A percentile compares a stretch with the other conserved stretches of the same genome.
These are phyloP conservation scores for Boletus rufocinnamomeus DNA, from an alignment of 768 basidiomycete species.

Conservation along the genomic window DNA sequence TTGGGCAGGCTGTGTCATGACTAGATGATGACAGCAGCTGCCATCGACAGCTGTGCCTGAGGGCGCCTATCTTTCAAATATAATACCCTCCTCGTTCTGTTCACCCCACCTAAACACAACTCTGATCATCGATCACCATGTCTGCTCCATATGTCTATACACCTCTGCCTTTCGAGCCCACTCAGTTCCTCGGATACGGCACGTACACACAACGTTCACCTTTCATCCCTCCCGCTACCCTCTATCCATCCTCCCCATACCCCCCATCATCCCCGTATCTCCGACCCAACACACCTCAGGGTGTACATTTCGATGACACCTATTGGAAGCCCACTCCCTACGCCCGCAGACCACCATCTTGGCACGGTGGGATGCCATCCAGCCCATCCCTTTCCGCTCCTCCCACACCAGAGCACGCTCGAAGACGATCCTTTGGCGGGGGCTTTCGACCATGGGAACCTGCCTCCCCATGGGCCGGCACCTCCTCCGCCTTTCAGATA, in stretches of 20 bases:
- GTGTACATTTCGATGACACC: conserved; percentile 22
- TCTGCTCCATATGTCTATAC: conserved; percentile 47
- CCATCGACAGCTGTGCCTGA: conserved; percentile 16
- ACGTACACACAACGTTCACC: conserved; percentile 41
- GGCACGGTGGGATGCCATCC: conserved; percentile 38
- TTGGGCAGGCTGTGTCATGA: conserved; percentile 17
- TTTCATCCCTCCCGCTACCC: conserved; percentile 43
- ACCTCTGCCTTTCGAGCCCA: conserved; percentile 38
- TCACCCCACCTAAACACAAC: neutral
- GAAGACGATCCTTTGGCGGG: conserved; percentile 35
- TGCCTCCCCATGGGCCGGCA: conserved; percentile 26
- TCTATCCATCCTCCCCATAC: conserved; percentile 42
- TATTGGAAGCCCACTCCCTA: conserved; percentile 33
- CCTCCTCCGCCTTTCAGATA: conserved; percentile 31
- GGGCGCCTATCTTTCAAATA: conserved; percentile 21
- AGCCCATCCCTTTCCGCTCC: conserved; percentile 28
- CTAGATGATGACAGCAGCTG: neutral
- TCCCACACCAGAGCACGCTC: conserved; percentile 8
- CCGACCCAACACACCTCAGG: conserved; percentile 33
- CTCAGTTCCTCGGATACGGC: conserved; percentile 37
- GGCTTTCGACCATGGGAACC: conserved; percentile 23
- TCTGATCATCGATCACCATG: conserved; percentile 30
- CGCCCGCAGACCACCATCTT: conserved; percentile 44
- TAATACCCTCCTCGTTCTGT: neutral
- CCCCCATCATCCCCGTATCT: conserved; percentile 31